Base-by-base conservation (phyloP, 1,139 yeast species). In the Debaryomycetaceae sp. region DNA sequence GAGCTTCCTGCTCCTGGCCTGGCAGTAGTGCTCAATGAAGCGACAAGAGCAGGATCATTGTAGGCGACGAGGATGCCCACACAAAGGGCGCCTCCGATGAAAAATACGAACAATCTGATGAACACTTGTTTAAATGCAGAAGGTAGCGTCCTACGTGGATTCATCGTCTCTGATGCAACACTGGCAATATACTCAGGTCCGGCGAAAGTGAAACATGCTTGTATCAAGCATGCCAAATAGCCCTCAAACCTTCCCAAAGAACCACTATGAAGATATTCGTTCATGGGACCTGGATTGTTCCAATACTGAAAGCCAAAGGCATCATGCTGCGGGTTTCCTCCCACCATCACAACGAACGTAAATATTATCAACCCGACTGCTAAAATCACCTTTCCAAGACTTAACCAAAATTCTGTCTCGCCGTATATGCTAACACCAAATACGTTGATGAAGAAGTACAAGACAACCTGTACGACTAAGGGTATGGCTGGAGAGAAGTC, bases 371-470 rank as follows among this genome's bases (percentile, higher is more conserved):
- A 45, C 5, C 57, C 59, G 4, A 47, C 35, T 6, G 60, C 60
- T 34, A 56, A 45, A 20, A 54, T 31, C 6, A 80, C 76, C 59
- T 83, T 83, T 55, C 80, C 70, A 31, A 72, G 50, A 49, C 83
- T 78, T 53, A 82, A 74, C 56, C 74, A 62, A 52, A 81, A 82
- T 61, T 83, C 88, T 33, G 83, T 85, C 58, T 83, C 87, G 24
- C 87, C 88, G 54, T 77, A 81, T 24, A 86, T 83, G 42, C 72
- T 70, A 27, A 81, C 87, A 49, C 87, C 88, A 49, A 82, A 75
- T 50, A 83, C 53, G 58, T 83, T 83, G 48, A 83, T 78, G 33
- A 78, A 42, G 39, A 81, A 72, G 54, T 85, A 85, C 20, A 82
- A 58, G 5, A 69, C 76, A 22, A 82, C 69, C 59, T 84, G 88